These are phyloP conservation scores for Colletotrichum aenigma DNA, from an alignment of 2,329 filamentous ascomycete genomes.

Conservation along the genomic window DNA sequence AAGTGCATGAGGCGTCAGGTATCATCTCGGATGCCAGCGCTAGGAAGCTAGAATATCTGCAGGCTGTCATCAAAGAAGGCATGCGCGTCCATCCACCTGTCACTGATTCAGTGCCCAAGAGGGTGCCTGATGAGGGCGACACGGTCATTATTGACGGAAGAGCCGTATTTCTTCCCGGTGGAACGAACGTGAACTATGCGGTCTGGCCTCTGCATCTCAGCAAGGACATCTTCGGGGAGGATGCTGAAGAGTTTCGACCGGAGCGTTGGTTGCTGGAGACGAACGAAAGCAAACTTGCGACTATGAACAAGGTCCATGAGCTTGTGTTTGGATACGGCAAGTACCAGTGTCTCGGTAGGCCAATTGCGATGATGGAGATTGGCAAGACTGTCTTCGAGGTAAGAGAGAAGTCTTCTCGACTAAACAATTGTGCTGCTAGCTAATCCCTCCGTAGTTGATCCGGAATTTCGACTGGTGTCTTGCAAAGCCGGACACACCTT, in stretches of 20 bases:
- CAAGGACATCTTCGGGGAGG: slow-evolving; percentile 58
- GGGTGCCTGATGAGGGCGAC: slow-evolving; percentile 36
- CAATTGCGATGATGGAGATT: slow-evolving; percentile 52
- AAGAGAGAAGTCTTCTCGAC: slow-evolving; percentile 1
- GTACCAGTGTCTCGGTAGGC: slow-evolving; percentile 49
- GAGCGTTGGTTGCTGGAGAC: slow-evolving; percentile 61
- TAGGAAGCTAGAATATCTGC: slow-evolving; percentile 56
- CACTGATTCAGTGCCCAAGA: slow-evolving; percentile 37
- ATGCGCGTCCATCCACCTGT: slow-evolving; percentile 59
- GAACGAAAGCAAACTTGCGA: slow-evolving; percentile 30
- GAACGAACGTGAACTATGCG: slow-evolving; percentile 18
- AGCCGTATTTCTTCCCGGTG: slow-evolving; percentile 30
- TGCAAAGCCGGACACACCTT: slow-evolving; percentile 15
- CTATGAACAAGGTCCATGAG: slow-evolving; percentile 43
- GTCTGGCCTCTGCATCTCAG: slow-evolving; percentile 51
- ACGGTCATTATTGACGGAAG: slow-evolving; percentile 28
- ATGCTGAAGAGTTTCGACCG: slow-evolving; percentile 59
- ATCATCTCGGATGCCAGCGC: slow-evolving; percentile 46
- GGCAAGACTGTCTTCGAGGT: slow-evolving; percentile 54
- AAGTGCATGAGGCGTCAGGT: slow-evolving; percentile 1
- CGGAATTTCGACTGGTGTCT: slow-evolving; percentile 23
- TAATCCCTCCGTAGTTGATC: background rate
- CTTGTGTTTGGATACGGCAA: slow-evolving; percentile 49
- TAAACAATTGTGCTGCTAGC: background rate
- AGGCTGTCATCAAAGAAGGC: slow-evolving; percentile 61